phyloP scores from a whole-genome alignment of 257 asterid species.

The Solanum sejunctum region DNA sequence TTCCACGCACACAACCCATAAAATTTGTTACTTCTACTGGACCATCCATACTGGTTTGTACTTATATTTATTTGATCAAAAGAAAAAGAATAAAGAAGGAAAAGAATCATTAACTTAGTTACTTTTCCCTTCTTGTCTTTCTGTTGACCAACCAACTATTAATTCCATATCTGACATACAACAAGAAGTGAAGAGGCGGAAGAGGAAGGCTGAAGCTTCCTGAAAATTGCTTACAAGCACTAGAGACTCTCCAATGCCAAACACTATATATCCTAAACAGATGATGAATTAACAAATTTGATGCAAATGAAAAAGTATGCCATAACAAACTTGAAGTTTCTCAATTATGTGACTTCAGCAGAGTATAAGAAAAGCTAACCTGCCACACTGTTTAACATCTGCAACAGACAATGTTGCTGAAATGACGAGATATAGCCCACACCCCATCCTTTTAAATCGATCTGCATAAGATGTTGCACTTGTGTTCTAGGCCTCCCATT shows the following conservation, averaged over 20 bases:
- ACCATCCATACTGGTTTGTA: neutral
- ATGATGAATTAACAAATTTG: neutral
- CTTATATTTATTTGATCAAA: neutral
- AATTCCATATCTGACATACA: neutral
- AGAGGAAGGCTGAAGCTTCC: neutral
- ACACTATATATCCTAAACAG: neutral
- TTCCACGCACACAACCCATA: neutral
- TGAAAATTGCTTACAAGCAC: neutral
- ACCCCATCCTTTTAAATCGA: slow-evolving; percentile 96
- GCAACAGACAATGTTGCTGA: slow-evolving; percentile 96
- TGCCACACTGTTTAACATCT: slow-evolving; percentile 91
- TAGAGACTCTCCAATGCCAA: neutral
- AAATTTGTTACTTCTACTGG: neutral
- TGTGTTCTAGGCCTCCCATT: slow-evolving; percentile 89
- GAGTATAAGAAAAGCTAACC: slow-evolving; percentile 40
- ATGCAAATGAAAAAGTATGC: neutral
- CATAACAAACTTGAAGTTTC: neutral
- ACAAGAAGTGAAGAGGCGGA: neutral
- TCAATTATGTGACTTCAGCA: neutral
- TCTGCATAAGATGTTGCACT: slow-evolving; percentile 98
- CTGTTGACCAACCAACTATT: neutral
- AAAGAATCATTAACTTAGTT: neutral
- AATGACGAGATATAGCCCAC: slow-evolving; percentile 80
- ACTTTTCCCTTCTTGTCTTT: neutral
- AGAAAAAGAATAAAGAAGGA: neutral